Percentiles rank a stretch among this genome's conserved stretches.
phyloP scores from a whole-genome alignment of 805 yeast genomes.

The Blastobotrys chiropterorum region DNA sequence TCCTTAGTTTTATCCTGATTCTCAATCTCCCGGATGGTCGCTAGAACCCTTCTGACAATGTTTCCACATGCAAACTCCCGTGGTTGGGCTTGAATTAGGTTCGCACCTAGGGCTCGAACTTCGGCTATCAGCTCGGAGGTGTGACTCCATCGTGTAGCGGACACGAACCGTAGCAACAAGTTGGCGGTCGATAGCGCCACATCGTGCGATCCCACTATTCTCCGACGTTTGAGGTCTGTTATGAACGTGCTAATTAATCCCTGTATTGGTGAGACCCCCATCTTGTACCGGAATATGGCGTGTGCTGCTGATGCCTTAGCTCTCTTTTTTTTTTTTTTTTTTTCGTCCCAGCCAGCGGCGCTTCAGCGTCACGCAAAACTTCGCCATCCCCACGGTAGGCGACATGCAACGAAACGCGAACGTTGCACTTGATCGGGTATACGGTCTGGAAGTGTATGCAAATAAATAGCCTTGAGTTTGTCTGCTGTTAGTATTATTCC shows the following conservation, averaged over 20 bases:
- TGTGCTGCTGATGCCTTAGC: neutral
- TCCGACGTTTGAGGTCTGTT: constrained; percentile 64
- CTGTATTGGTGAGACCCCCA: constrained; percentile 1
- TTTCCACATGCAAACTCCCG: constrained; percentile 86
- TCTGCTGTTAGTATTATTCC: too few relatives aligned
- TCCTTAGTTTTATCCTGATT: constrained; percentile 41
- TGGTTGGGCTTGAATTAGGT: constrained; percentile 72
- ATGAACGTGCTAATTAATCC: constrained; percentile 15
- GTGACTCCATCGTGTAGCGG: constrained; percentile 82
- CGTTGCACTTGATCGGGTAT: too few relatives aligned
- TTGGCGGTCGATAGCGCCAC: constrained; percentile 88
- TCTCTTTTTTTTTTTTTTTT: neutral
- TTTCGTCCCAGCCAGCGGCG: neutral
- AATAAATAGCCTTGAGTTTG: too few relatives aligned
- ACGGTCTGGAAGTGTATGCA: too few relatives aligned
- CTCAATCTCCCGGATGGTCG: constrained; percentile 80
- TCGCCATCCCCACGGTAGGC: neutral
- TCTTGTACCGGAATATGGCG: too few relatives aligned
- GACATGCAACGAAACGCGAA: too few relatives aligned
- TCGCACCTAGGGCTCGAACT: constrained; percentile 66
- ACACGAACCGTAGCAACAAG: constrained; percentile 76
- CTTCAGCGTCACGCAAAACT: too few relatives aligned
- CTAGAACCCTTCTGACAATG: constrained; percentile 81
- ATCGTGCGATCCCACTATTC: constrained; percentile 69
- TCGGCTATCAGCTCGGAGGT: constrained; percentile 65